phyloP scores from a whole-genome alignment of 768 basidiomycete genomes.

The Hydnomerulius pinastri region DNA sequence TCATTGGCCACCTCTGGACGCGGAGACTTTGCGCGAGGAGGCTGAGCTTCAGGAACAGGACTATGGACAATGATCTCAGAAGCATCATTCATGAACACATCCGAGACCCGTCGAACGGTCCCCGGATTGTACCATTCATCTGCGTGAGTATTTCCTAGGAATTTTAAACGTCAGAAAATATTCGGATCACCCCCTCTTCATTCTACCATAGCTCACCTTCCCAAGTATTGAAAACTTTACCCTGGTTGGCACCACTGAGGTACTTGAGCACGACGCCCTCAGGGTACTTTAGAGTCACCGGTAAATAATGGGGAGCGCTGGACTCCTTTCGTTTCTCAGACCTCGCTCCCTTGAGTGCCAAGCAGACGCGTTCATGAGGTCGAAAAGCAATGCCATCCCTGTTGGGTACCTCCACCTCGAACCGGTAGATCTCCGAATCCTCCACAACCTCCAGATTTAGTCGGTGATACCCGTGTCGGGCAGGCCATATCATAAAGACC shows the following conservation, averaged over 20 bases:
- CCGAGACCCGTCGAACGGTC: conserved; percentile 11
- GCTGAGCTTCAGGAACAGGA: neutral
- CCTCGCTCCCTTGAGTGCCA: conserved; percentile 48
- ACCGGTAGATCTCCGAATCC: conserved; percentile 23
- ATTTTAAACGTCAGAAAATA: neutral
- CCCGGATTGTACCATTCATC: conserved; percentile 30
- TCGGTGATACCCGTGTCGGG: conserved; percentile 27
- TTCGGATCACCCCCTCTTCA: neutral
- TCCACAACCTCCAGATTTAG: conserved; percentile 31
- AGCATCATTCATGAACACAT: conserved; percentile 9
- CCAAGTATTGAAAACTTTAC: conserved; percentile 43
- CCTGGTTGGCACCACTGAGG: conserved; percentile 27
- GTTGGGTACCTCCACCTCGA: conserved; percentile 43
- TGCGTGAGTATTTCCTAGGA: conserved; percentile 9
- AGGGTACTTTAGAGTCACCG: conserved; percentile 43
- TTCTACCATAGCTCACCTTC: conserved; percentile 28
- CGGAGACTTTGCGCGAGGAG: neutral
- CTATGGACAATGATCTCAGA: neutral
- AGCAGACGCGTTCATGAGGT: conserved; percentile 42
- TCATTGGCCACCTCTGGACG: neutral
- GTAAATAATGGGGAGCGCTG: conserved; percentile 35
- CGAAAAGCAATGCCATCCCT: conserved; percentile 38
- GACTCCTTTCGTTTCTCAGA: conserved; percentile 31
- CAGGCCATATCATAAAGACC: conserved; percentile 49
- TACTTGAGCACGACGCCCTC: conserved; percentile 46